Evolutionary conservation across 352 stramenopile genomes (phyloP), one percentile per base, ranked within the genome.

Genomic region (Globisporangium heterothallicum): DNA sequence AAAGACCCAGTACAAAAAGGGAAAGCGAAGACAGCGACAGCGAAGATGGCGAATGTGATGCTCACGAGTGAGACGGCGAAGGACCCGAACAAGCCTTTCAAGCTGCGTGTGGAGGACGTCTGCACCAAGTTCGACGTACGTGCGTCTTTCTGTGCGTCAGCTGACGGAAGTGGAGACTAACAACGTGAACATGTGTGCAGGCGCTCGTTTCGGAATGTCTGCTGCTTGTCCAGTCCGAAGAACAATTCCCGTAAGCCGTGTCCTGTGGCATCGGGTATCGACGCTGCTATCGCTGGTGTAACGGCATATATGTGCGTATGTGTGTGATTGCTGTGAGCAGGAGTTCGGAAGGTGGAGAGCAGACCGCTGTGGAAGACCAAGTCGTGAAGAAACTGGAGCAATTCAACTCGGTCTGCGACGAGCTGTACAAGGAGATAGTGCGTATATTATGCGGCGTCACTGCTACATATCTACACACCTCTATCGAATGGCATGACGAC

Each of bases 371-470:
- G 41, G 82, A 89, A 46, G 79, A 88, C 43, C 74, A 90, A 48
- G 79, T 93, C 50, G 75, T 91, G 40, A 88, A 85, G 68, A 93
- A 91, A 45, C 78, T 93, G 22, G 82, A 93, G 58, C 78, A 89
- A 57, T 93, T 93, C 62, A 93, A 93, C 61, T 89, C 78, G 30
- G 82, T 93, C 30, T 91, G 79, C 63, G 82, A 93, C 63, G 82
- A 93, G 60, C 68, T 93, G 21, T 93, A 91, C 62, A 93, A 93
- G 52, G 82, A 93, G 43, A 93, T 93, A 38, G 82, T 93, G 68
- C 57, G 78, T 60, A 4, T 10, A 13, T 22, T 8, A 2, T n/a
- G 48, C 22, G 25, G 8, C 12, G n/a, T n/a, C 12, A 38, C 10
- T 13, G 27, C 16, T 49, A 6, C 13, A 22, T 22, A 49, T 35